Conservation (phyloP, 1,139 yeast species). For the Nakaseomyces glabratus region DNA sequence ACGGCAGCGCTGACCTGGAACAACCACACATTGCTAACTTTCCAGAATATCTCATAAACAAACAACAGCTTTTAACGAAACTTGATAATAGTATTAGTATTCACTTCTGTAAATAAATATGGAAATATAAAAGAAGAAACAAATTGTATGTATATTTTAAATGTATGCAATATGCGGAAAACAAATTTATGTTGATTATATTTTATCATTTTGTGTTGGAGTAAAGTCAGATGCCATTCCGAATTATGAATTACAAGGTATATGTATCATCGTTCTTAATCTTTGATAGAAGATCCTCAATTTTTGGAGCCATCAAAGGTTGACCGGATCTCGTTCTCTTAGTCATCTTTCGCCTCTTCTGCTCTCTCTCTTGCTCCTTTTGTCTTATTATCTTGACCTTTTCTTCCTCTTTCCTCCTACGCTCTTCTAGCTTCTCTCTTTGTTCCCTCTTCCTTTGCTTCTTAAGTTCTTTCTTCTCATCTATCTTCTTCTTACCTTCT, state of each 20-base stretch:
- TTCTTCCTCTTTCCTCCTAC: conserved; percentile 29
- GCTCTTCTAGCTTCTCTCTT: conserved; percentile 33
- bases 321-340: conserved; percentile 70
- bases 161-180: too few relatives aligned
- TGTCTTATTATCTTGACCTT: conserved; percentile 26
- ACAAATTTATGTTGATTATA: too few relatives aligned
- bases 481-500: conserved; percentile 21
- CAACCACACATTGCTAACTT: too few relatives aligned
- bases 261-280: conserved; percentile 45
- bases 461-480: conserved; percentile 39
- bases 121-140: too few relatives aligned
- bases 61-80: too few relatives aligned
- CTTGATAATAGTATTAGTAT: too few relatives aligned
- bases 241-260: conserved; percentile 23
- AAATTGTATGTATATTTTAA: too few relatives aligned
- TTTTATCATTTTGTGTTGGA: too few relatives aligned
- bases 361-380: conserved; percentile 35
- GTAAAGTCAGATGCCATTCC: too few relatives aligned
- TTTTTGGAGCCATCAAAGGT: conserved; percentile 86
- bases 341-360: conserved; percentile 42
- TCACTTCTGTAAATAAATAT: too few relatives aligned
- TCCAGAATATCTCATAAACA: too few relatives aligned
- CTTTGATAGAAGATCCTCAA: conserved; percentile 67
- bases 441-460: conserved; percentile 36
- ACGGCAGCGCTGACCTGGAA: too few relatives aligned